Percentiles rank a stretch among this genome's conserved stretches.
phyloP scores from a whole-genome alignment of 768 basidiomycete genomes.

The Lactarius evosmus region DNA sequence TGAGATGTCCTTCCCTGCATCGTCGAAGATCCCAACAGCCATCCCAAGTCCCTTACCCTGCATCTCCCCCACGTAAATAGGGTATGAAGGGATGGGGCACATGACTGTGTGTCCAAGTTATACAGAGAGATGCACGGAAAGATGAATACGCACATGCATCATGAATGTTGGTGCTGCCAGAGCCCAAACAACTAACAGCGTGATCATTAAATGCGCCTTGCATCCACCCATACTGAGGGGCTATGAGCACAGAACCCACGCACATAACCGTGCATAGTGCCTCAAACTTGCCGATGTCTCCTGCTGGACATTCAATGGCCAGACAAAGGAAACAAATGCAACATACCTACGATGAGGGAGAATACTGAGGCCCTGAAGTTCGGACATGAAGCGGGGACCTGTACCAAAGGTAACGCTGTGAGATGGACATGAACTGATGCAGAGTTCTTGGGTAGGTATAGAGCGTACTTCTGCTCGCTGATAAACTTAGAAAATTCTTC shows the following conservation, averaged over 20 bases:
- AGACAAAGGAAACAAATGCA: no score
- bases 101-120: no score
- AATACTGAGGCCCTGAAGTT: conserved; percentile 53
- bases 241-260: conserved; percentile 64
- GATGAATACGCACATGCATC: conserved; percentile 48
- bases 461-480: conserved; percentile 50
- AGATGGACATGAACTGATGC: no score
- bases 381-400: conserved; percentile 63
- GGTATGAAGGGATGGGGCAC: no score
- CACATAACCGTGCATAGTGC: conserved; percentile 48
- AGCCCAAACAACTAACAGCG: conserved; percentile 50
- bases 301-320: conserved; percentile 36
- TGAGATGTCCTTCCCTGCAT: no score
- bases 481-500: conserved; percentile 54
- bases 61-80: no score
- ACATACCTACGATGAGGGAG: conserved; percentile 40
- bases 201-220: conserved; percentile 54
- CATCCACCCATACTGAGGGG: no score
- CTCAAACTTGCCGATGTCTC: conserved; percentile 51
- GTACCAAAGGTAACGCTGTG: no score
- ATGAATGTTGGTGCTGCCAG: conserved; percentile 75
- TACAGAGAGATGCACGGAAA: no score
- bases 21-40: no score
- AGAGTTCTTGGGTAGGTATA: neutral
- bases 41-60: no score